A percentile compares a stretch with the other conserved stretches of the same genome.
Evolutionary conservation across 2,329 filamentous ascomycete genomes (phyloP).

Genomic region (Talaromyces marneffei): DNA sequence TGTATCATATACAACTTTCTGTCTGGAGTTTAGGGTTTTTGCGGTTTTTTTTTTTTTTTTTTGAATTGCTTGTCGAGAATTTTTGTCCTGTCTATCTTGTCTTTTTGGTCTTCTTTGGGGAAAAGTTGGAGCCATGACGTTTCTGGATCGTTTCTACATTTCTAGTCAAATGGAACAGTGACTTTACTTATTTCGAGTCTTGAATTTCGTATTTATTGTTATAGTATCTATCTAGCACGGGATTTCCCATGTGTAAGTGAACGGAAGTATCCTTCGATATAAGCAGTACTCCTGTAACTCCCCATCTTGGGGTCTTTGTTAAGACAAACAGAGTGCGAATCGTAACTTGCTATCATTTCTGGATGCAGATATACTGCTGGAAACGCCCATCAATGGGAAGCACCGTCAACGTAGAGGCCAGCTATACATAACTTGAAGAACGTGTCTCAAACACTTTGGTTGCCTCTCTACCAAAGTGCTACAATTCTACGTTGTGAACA

Average conservation of each 20-base stretch:
- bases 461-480: not conserved
- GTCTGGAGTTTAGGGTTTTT: constrained; percentile 32
- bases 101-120: constrained; percentile 8
- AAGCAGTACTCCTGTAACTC: not conserved
- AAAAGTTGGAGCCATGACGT: constrained; percentile 5
- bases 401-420: not conserved
- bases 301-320: not conserved
- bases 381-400: not conserved
- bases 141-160: not conserved
- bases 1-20: constrained; percentile 37
- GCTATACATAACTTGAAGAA: not conserved
- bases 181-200: not conserved
- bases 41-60: constrained; percentile 22
- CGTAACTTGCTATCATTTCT: not conserved
- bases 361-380: not conserved
- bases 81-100: constrained; percentile 17
- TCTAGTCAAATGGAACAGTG: not conserved
- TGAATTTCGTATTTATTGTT: not conserved
- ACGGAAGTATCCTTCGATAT: not conserved
- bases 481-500: not conserved
- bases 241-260: not conserved
- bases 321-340: not conserved
- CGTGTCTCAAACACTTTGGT: not conserved
- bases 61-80: constrained; percentile 10
- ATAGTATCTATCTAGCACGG: not conserved